Base-by-base conservation (phyloP, 768 basidiomycete genomes). In the Naematelia encephala region DNA sequence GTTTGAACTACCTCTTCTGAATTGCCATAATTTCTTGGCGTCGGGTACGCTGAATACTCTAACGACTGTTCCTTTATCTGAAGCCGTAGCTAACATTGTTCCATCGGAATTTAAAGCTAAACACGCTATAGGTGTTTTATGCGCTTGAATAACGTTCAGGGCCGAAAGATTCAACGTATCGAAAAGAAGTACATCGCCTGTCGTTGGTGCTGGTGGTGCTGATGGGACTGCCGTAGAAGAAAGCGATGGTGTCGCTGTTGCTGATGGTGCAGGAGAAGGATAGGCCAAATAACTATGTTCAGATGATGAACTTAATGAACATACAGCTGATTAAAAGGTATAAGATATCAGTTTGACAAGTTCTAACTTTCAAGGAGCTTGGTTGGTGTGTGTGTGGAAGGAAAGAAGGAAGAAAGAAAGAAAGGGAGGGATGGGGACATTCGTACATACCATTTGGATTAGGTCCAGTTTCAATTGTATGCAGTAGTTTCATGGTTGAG, bases 271-370 rank as follows among this genome's bases (percentile, higher is more conserved):
- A 1, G 91, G 92, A 0, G 92, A 90, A 1, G 96, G 96, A 76
- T 99, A 99, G 46, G 91, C 96, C 59, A 98, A 87, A 79, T 90
- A 96, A 5, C 90, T 91, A 71, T 84, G 87, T 59, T 97, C 93
- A 13, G 91, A 87, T 28, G 90, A 91, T 0, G 96, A 92, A 0
- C 93, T 93, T 21, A 99, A 84, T 0, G 96, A 89, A 75, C 90
- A 91, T 70, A 97, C 91, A 43, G 92, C 94, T 94, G 73, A 16
- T 8, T n/a, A n/a, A n/a, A n/a, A n/a, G n/a, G n/a, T n/a, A n/a
- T n/a, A n/a, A n/a, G n/a, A n/a, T n/a, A n/a, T n/a, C n/a, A 50
- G 43, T 30, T 16, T 23, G 44, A 43, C 14, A 29, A 13, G 43
- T 22, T 5, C 44, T 50, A 28, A n/a, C n/a, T n/a, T n/a, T n/a